Percentiles rank a stretch among this genome's conserved stretches.
Evolutionary conservation across 1,284 basidiomycete genomes (phyloP).

Genomic region (Sanghuangporus baumii): DNA sequence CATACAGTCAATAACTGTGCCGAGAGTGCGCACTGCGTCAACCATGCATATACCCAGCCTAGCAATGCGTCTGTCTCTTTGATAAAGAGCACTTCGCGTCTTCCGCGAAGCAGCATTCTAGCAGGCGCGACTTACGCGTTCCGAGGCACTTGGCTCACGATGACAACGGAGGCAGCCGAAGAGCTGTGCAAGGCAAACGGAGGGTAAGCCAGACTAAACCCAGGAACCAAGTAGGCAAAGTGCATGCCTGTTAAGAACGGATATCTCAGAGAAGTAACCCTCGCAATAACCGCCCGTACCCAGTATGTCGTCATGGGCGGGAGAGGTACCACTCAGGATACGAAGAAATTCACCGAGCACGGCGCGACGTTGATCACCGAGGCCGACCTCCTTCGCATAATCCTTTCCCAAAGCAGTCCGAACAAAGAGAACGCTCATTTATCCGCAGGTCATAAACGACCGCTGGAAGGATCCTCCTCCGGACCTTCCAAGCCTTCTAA

Average conservation of each 20-base stretch:
- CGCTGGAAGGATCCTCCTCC: background rate
- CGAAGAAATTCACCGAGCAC: conserved; percentile 3
- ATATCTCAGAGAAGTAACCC: background rate
- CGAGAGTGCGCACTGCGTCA: background rate
- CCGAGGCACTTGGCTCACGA: conserved; percentile 5
- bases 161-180: background rate
- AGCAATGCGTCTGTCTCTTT: background rate
- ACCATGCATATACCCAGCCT: no score
- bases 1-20: background rate
- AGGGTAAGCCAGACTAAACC: background rate
- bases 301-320: background rate
- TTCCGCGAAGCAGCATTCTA: background rate
- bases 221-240: no score
- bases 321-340: conserved; percentile 3
- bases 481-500: background rate
- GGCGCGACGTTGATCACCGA: background rate
- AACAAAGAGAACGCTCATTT: background rate
- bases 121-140: conserved; percentile 8
- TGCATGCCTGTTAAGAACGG: no score
- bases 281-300: background rate
- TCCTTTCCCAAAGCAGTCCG: background rate
- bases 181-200: conserved; percentile 5
- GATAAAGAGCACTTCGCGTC: background rate
- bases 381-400: background rate
- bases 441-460: background rate